Evolutionary conservation across 2,329 filamentous ascomycete species (phyloP).

Genomic region (Hypoxylon sp.): DNA sequence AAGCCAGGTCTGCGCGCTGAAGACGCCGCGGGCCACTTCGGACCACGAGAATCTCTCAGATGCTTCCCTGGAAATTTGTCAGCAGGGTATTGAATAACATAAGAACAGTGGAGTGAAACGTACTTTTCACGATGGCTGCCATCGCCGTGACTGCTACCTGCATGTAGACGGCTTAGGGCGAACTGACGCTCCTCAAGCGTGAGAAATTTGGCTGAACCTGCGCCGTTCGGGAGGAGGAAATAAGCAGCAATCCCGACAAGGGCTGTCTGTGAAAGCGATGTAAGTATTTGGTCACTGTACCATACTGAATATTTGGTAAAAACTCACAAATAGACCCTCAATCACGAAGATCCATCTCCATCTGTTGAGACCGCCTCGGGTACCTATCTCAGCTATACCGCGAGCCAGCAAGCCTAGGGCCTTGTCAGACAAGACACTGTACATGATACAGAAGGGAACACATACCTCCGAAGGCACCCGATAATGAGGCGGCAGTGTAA

Average conservation of each 20-base stretch:
- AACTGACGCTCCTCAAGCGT: conserved; percentile 65
- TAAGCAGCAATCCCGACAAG: conserved; percentile 66
- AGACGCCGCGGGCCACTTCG: conserved; percentile 72
- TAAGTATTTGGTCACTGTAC: conserved; percentile 14
- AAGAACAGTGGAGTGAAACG: not conserved
- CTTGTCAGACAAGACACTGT: conserved; percentile 22
- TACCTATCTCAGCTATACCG: conserved; percentile 72
- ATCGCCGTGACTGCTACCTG: conserved; percentile 48
- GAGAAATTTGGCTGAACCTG: conserved; percentile 68
- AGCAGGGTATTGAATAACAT: conserved; percentile 35
- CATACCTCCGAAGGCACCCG: conserved; percentile 73
- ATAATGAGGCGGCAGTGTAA: conserved; percentile 76
- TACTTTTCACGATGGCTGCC: conserved; percentile 56
- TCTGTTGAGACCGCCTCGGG: conserved; percentile 65
- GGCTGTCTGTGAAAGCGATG: conserved; percentile 62
- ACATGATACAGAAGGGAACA: not conserved
- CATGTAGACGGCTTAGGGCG: conserved; percentile 62
- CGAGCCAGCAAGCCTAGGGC: conserved; percentile 68
- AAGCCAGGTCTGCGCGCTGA: conserved; percentile 74
- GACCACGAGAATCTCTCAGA: conserved; percentile 71
- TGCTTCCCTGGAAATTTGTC: conserved; percentile 45
- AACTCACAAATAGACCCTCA: conserved; percentile 67
- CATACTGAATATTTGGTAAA: not conserved
- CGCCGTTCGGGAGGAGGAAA: conserved; percentile 68
- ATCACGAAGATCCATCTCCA: conserved; percentile 77